Conservation (phyloP, 2,329 filamentous ascomycete species). For the Hirsutella minnesotensis region DNA sequence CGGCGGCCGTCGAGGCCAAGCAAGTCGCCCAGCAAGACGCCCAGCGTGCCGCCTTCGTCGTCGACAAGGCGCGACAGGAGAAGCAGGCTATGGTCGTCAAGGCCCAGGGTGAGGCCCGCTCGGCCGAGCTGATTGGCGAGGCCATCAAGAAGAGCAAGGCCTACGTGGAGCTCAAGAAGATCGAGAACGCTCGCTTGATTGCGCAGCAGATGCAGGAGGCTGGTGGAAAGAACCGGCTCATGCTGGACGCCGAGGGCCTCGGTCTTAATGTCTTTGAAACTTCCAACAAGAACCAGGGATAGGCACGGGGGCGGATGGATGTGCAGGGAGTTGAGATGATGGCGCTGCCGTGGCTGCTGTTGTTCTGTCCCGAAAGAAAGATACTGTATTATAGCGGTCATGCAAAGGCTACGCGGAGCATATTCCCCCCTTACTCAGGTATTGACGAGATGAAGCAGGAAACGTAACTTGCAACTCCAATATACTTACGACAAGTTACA, state of each 20-base stretch:
- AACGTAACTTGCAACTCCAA: background rate
- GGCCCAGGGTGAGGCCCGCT: constrained; percentile 97
- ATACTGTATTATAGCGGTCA: background rate
- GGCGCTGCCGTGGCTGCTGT: background rate
- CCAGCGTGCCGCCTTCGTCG: constrained; percentile 90
- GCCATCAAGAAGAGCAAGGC: constrained; percentile 99
- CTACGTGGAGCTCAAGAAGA: constrained; percentile 94
- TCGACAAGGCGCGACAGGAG: constrained; percentile 98
- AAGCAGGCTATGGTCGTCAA: constrained; percentile 98
- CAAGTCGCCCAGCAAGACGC: constrained; percentile 82
- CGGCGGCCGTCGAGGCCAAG: constrained; percentile 61
- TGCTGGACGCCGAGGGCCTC: constrained; percentile 82
- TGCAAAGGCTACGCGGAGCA: background rate
- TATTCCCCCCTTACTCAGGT: background rate
- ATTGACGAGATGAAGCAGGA: background rate
- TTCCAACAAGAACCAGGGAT: constrained; percentile 29
- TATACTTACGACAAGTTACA: too few relatives aligned
- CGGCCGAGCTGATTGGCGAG: constrained; percentile 93
- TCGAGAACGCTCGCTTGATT: constrained; percentile 88
- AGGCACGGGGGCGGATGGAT: background rate
- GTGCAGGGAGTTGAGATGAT: background rate
- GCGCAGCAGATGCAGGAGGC: constrained; percentile 78
- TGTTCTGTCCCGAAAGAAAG: background rate
- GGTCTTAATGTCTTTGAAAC: constrained; percentile 73
- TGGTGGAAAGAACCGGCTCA: constrained; percentile 82